Evolutionary conservation across 345 rosid species (phyloP).

Genomic region (Leavenworthia alabamica): DNA sequence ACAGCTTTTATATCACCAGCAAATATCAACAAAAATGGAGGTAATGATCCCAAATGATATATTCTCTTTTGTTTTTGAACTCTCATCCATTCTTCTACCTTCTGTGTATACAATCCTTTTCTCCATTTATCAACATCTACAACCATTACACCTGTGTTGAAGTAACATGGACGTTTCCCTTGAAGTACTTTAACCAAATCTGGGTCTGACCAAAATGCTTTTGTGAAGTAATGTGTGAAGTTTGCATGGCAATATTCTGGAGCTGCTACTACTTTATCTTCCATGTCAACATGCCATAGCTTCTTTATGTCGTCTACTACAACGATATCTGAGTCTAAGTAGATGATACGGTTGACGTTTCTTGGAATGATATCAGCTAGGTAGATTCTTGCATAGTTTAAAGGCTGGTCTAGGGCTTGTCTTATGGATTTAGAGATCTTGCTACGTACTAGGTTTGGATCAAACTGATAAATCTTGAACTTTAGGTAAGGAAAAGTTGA

Average conservation of each 20-base stretch:
- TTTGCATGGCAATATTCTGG: slow-evolving; percentile 66
- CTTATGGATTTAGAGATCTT: slow-evolving; percentile 54
- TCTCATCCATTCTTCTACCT: slow-evolving; percentile 55
- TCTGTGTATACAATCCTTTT: slow-evolving; percentile 38
- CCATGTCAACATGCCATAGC: slow-evolving; percentile 51
- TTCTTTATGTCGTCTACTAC: slow-evolving; percentile 55
- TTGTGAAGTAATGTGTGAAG: slow-evolving; percentile 48
- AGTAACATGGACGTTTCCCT: slow-evolving; percentile 54
- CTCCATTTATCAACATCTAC: slow-evolving; percentile 60
- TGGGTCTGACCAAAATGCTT: slow-evolving; percentile 46
- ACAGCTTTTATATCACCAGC: slow-evolving; percentile 61
- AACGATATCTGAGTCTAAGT: slow-evolving; percentile 60
- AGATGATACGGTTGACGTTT: slow-evolving; percentile 38
- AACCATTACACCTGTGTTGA: slow-evolving; percentile 67
- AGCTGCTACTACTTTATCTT: slow-evolving; percentile 49
- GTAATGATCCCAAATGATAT: slow-evolving; percentile 58
- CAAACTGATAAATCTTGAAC: slow-evolving; percentile 47
- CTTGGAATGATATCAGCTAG: slow-evolving; percentile 51
- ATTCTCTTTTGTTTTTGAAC: slow-evolving; percentile 54
- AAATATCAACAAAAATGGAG: slow-evolving; percentile 53
- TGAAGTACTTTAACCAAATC: slow-evolving; percentile 35
- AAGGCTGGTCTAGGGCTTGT: slow-evolving; percentile 54
- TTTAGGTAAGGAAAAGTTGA: slow-evolving; percentile 53
- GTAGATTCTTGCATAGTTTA: slow-evolving; percentile 62
- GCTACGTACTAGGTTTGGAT: slow-evolving; percentile 44